These are phyloP conservation scores for Skeletonema marinoi DNA, from an alignment of 108 stramenopile genomes.

Conservation along the genomic window DNA sequence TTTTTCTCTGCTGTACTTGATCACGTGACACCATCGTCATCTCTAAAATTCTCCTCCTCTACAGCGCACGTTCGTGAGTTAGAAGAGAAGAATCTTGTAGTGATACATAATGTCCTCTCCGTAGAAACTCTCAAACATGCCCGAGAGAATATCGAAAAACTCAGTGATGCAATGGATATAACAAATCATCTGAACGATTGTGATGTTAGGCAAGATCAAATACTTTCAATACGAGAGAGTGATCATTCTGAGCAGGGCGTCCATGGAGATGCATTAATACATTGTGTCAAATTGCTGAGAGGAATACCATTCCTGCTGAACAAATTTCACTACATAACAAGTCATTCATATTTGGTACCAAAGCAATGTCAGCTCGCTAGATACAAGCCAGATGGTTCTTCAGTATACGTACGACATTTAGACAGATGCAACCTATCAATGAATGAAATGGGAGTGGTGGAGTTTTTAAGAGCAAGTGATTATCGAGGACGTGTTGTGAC, in stretches of 20 bases:
- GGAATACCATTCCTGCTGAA: slow-evolving; percentile 20
- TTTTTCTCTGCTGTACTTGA: neutral
- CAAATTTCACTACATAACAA: slow-evolving; percentile 2
- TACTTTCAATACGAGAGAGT: slow-evolving; percentile 18
- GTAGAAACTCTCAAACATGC: slow-evolving; percentile 1
- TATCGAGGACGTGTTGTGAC: slow-evolving; percentile 36
- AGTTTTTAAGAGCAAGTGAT: slow-evolving; percentile 29
- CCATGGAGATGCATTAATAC: slow-evolving; percentile 20
- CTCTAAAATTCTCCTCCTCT: neutral
- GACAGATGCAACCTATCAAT: slow-evolving; percentile 24
- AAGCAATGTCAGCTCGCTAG: slow-evolving; percentile 38
- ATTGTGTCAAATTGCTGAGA: slow-evolving; percentile 24
- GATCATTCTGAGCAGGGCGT: neutral
- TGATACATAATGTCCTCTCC: slow-evolving; percentile 29
- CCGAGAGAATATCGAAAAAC: slow-evolving; percentile 9
- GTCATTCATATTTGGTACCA: slow-evolving; percentile 24
- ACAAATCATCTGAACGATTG: neutral
- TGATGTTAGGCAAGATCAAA: slow-evolving; percentile 11
- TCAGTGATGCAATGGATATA: neutral
- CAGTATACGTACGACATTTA: slow-evolving; percentile 29
- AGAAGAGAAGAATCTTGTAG: slow-evolving; percentile 21
- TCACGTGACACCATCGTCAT: neutral
- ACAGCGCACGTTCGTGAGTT: slow-evolving; percentile 14
- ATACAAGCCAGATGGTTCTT: slow-evolving; percentile 20
- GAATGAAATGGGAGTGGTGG: slow-evolving; percentile 32